These are phyloP conservation scores for Phytophthora pseudosyringae DNA, from an alignment of 352 stramenopile species.

Conservation along the genomic window DNA sequence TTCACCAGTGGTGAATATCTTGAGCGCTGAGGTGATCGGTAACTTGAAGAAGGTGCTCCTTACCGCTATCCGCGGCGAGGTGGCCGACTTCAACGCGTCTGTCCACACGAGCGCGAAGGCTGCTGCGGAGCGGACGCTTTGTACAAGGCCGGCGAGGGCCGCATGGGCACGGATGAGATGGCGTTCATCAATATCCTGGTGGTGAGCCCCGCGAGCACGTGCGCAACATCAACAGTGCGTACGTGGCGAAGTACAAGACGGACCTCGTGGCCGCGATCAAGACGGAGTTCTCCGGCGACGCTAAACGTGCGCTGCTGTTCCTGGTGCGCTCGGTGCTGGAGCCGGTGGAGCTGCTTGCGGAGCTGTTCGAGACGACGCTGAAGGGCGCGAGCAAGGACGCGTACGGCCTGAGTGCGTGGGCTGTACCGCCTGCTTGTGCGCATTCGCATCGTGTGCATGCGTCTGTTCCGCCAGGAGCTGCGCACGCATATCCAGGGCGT, in stretches of 20 bases:
- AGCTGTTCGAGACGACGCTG: conserved; percentile 46
- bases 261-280: conserved; percentile 52
- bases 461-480: conserved; percentile 21
- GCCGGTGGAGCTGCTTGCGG: conserved; percentile 34
- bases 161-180: conserved; percentile 60
- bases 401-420: conserved; percentile 22
- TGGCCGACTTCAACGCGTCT: conserved; percentile 43
- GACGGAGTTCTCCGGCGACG: conserved; percentile 55
- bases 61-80: conserved; percentile 32
- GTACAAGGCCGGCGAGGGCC: conserved; percentile 70
- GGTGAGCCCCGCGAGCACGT: conserved; percentile 47
- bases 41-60: conserved; percentile 68
- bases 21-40: conserved; percentile 57
- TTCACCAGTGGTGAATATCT: too few relatives aligned
- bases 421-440: conserved; percentile 39
- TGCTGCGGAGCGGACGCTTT: conserved; percentile 50
- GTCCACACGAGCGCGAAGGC: conserved; percentile 62
- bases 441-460: conserved; percentile 45
- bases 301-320: conserved; percentile 42
- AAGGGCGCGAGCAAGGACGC: conserved; percentile 35
- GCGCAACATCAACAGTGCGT: conserved; percentile 50
- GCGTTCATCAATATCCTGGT: conserved; percentile 54
- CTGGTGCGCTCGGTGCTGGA: conserved; percentile 35
- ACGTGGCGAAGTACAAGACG: conserved; percentile 19
- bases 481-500: conserved; percentile 19